Conservation (phyloP, 176 grass and related monocot species). For the Panicum miliaceum region DNA sequence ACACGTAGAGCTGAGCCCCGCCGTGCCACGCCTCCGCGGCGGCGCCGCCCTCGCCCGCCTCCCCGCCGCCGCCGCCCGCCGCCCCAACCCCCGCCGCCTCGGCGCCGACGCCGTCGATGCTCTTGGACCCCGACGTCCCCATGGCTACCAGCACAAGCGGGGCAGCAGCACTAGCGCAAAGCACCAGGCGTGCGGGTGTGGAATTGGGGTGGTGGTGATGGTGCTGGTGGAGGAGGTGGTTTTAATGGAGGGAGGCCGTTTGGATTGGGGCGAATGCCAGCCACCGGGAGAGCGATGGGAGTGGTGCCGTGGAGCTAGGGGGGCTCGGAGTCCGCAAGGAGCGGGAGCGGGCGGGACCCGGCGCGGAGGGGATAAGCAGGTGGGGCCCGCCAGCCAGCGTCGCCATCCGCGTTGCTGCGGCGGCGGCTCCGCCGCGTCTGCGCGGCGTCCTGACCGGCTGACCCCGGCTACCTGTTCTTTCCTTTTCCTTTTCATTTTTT, state of each 20-base stretch:
- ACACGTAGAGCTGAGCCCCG: slow-evolving; percentile 90
- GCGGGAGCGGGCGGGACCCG: slow-evolving; percentile 29
- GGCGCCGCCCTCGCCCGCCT: slow-evolving; percentile 31
- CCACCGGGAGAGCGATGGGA: slow-evolving; percentile 49
- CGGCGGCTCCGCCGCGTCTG: slow-evolving; percentile 40
- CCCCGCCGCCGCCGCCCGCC: slow-evolving; percentile 18
- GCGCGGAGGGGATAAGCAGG: slow-evolving; percentile 20
- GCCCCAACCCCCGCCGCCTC: slow-evolving; percentile 2
- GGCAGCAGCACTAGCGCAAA: neutral
- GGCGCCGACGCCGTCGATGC: slow-evolving; percentile 30
- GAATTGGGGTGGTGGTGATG: slow-evolving; percentile 8
- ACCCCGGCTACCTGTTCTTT: too few species aligned
- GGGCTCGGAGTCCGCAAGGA: slow-evolving; percentile 26
- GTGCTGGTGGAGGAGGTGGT: neutral
- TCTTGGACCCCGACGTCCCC: slow-evolving; percentile 65
- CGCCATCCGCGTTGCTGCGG: neutral
- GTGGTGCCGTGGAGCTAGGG: slow-evolving; percentile 23
- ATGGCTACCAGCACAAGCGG: slow-evolving; percentile 11
- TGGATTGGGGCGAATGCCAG: slow-evolving; percentile 32
- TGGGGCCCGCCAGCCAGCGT: neutral
- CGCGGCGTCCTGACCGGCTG: neutral
- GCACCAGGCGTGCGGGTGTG: neutral
- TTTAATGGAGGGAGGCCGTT: slow-evolving; percentile 38
- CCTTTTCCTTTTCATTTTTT: too few species aligned
- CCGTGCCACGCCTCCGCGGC: slow-evolving; percentile 69